A percentile compares a stretch with the other conserved stretches of the same genome.
Evolutionary conservation across 495 filamentous ascomycete species (phyloP).

Genomic region (Mycothermus thermophilus): DNA sequence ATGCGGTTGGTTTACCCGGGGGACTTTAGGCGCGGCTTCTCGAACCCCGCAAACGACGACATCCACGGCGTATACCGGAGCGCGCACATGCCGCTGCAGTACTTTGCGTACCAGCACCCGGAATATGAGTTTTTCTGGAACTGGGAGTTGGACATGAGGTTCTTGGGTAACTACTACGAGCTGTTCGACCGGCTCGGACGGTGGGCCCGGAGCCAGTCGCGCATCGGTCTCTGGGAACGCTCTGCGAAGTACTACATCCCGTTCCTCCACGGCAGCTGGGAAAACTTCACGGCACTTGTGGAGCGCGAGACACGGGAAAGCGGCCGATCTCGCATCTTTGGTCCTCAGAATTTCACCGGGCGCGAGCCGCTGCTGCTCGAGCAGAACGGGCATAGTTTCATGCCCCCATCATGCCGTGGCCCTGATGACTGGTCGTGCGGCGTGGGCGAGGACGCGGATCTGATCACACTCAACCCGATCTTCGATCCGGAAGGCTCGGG

Average conservation of each 20-base stretch:
- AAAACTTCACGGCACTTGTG: constrained; percentile 54
- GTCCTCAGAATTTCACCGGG: constrained; percentile 52
- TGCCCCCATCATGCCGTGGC: constrained; percentile 36
- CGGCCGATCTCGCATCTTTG: constrained; percentile 59
- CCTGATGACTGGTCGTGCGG: constrained; percentile 49
- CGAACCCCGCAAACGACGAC: constrained; percentile 43
- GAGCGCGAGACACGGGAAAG: constrained; percentile 35
- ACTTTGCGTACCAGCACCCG: constrained; percentile 76
- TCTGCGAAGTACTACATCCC: constrained; percentile 85
- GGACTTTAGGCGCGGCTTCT: constrained; percentile 50
- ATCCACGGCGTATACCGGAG: constrained; percentile 86
- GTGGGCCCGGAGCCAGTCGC: constrained; percentile 70
- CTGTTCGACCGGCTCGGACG: constrained; percentile 59
- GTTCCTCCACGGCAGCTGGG: constrained; percentile 70
- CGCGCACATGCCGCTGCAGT: constrained; percentile 80
- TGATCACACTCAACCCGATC: constrained; percentile 88
- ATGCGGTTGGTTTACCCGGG: constrained; percentile 79
- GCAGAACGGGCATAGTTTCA: constrained; percentile 44
- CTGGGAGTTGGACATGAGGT: constrained; percentile 94
- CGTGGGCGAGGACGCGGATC: constrained; percentile 79
- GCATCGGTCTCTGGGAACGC: constrained; percentile 81
- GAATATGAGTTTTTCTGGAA: constrained; percentile 96
- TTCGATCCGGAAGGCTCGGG: constrained; percentile 78
- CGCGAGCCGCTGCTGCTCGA: constrained; percentile 45
- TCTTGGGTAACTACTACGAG: constrained; percentile 88